Conservation (phyloP, 2,329 filamentous ascomycete species). For the Penicillium hesseltinei region DNA sequence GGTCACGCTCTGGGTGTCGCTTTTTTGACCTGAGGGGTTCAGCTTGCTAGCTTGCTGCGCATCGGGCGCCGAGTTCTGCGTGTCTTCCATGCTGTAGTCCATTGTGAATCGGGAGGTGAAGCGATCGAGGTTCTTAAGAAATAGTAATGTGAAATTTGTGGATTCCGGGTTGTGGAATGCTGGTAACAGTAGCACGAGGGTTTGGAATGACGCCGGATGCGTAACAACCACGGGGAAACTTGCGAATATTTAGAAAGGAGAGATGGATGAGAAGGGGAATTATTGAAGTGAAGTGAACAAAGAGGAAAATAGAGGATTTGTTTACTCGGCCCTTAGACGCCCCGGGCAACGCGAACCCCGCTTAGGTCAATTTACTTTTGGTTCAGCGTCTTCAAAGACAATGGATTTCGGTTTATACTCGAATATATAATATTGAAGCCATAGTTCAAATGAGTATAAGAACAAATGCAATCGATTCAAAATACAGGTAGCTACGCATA, state of each 20-base stretch:
- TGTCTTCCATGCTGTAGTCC: conserved; percentile 59
- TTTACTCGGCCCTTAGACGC: conserved; percentile 5
- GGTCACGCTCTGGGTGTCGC: conserved; percentile 71
- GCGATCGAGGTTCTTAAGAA: neutral
- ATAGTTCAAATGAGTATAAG: neutral
- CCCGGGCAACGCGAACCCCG: conserved; percentile 10
- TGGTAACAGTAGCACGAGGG: conserved; percentile 1
- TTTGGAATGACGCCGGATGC: conserved; percentile 10
- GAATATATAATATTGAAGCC: neutral
- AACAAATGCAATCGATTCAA: neutral
- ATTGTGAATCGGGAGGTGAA: conserved; percentile 34
- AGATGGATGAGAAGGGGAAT: neutral
- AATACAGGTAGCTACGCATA: neutral
- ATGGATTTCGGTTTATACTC: neutral
- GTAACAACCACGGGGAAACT: neutral
- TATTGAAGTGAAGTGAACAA: neutral
- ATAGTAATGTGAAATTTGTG: neutral
- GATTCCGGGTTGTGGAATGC: conserved; percentile 5
- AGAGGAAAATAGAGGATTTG: conserved; percentile 4
- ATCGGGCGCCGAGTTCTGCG: conserved; percentile 66
- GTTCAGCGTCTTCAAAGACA: neutral
- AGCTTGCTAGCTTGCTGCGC: conserved; percentile 63
- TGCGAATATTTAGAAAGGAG: neutral
- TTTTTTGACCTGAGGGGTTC: conserved; percentile 52
- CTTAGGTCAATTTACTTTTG: neutral